Percentiles rank a stretch among this genome's conserved stretches.
These are phyloP conservation scores for Saccharomyces hybrid DNA, from an alignment of 1,139 yeast genomes.

Conservation along the genomic window DNA sequence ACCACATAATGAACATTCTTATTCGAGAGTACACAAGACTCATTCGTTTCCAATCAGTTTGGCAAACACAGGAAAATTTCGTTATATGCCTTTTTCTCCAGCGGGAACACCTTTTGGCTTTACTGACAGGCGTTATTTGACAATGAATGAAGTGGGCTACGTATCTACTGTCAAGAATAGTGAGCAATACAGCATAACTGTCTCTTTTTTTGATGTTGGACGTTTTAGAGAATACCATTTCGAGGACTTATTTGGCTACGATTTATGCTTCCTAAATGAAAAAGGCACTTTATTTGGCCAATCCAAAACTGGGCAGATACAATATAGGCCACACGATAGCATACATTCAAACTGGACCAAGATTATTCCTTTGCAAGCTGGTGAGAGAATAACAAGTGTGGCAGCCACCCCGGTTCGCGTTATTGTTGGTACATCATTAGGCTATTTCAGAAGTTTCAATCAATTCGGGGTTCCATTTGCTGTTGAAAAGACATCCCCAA, in stretches of 20 bases:
- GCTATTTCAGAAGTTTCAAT: slow-evolving; percentile 49
- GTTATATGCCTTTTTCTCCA: slow-evolving; percentile 42
- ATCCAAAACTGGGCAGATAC: slow-evolving; percentile 35
- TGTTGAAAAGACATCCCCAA: slow-evolving; percentile 47
- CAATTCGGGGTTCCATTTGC: slow-evolving; percentile 49
- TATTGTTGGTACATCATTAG: slow-evolving; percentile 49
- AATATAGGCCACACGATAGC: slow-evolving; percentile 39
- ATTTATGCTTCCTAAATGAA: slow-evolving; percentile 65
- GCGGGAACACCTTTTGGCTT: slow-evolving; percentile 81
- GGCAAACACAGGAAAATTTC: slow-evolving; percentile 10
- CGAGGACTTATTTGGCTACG: slow-evolving; percentile 64
- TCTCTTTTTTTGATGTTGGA: slow-evolving; percentile 78
- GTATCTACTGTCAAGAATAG: slow-evolving; percentile 70
- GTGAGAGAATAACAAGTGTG: slow-evolving; percentile 44
- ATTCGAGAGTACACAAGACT: neutral
- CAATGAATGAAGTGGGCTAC: slow-evolving; percentile 77
- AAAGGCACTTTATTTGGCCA: slow-evolving; percentile 61
- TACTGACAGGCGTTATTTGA: slow-evolving; percentile 62
- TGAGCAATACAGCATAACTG: slow-evolving; percentile 63
- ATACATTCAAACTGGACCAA: slow-evolving; percentile 38
- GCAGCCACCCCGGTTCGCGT: slow-evolving; percentile 44
- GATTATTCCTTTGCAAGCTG: slow-evolving; percentile 34
- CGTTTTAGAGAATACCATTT: slow-evolving; percentile 80
- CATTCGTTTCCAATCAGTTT: neutral
- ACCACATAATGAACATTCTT: slow-evolving; percentile 5